Evolutionary conservation across 1,139 yeast genomes (phyloP).

Genomic region (Yamadazyma jaroonii): DNA sequence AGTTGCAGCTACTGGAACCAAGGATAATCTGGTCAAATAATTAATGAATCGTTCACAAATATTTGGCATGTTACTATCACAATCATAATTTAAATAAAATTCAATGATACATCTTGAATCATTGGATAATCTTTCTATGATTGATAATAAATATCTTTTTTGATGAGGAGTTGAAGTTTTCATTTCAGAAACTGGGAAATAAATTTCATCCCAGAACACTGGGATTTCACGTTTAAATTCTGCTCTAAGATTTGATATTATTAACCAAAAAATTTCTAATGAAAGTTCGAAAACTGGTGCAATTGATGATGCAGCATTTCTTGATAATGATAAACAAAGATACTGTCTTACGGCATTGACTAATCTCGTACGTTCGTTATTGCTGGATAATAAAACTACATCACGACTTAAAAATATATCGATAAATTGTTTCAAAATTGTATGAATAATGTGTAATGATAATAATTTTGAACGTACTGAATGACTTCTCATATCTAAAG

Average conservation of each 20-base stretch:
- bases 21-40: constrained; percentile 69
- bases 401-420: constrained; percentile 71
- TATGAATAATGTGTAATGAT: constrained; percentile 84
- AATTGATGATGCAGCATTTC: constrained; percentile 90
- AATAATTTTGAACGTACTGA: constrained; percentile 87
- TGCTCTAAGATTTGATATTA: constrained; percentile 76
- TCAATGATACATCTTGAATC: constrained; percentile 93
- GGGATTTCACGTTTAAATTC: constrained; percentile 93
- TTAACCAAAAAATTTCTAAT: constrained; percentile 89
- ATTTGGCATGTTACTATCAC: constrained; percentile 82
- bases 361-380: constrained; percentile 59
- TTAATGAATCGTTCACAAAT: constrained; percentile 81
- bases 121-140: constrained; percentile 75
- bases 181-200: constrained; percentile 92
- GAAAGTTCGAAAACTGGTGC: constrained; percentile 93
- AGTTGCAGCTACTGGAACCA: constrained; percentile 70
- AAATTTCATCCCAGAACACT: constrained; percentile 88
- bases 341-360: constrained; percentile 84
- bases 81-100: constrained; percentile 90
- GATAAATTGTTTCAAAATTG: constrained; percentile 80
- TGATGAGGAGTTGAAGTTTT: constrained; percentile 90
- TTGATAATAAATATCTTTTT: constrained; percentile 77
- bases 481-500: constrained; percentile 83
- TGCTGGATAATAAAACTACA: constrained; percentile 54
- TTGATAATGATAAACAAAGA: constrained; percentile 74